Base-by-base conservation (phyloP, 306 rosid species). In the Casuarina glauca region DNA sequence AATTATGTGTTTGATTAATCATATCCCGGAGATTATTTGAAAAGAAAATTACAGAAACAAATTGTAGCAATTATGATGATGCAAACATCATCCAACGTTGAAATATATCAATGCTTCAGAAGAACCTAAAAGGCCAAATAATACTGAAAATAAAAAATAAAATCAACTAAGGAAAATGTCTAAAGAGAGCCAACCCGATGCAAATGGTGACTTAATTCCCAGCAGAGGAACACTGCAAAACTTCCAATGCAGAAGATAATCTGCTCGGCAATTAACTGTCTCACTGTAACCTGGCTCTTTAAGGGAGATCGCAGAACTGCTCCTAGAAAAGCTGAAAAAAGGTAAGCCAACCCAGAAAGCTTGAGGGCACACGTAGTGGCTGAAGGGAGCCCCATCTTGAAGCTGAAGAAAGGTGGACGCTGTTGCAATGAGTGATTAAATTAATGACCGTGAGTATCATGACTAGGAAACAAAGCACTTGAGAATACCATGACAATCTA, bases 351-450 rank as follows among this genome's bases (percentile, higher is more conserved):
- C 61, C 49, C 48, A 16, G 97, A 87, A 76, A 93, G 96, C 91
- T 83, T 87, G 6, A 90, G 83, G 58, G 96, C 93, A 49, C 81
- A 75, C n/a, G 81, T 74, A 58, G 81, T 71, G 76, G 97, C 98
- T 0, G 82, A 81, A 42, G 90, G 98, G 46, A 93, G 66, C 43
- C 94, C 97, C 99, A 96, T 93, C 87, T 96, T 96, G 87, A 93
- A 93, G 86, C 95, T 96, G 87, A 88, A 93, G 81, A 88, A 93
- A 2, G 98, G 98, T 55, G 91, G 90, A 50, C 99, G 96, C 99
- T 95, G 93, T 76, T 12, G 75, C 77, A 53, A 85, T 77, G 78
- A 80, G 64, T 67, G 81, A 4, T 70, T 15, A 53, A 51, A 78
- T 82, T 79, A 81, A 81, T 51, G 74, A 54, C 61, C 64, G 51